phyloP scores from a whole-genome alignment of 257 asterid species.

The Solanum arcanum region DNA sequence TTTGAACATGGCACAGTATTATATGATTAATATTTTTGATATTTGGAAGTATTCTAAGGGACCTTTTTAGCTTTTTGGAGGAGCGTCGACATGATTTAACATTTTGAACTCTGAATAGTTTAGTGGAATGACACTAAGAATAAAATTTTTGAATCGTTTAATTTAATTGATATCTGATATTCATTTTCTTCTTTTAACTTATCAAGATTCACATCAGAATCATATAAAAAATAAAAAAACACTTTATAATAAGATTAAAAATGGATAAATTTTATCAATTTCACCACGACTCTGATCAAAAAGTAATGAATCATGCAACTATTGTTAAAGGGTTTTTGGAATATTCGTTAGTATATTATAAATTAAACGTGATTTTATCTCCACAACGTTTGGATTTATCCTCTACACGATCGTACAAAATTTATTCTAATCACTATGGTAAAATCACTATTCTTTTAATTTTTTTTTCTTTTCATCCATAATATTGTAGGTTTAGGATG shows the following conservation, averaged over 20 bases:
- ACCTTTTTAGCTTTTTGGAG: slow-evolving; percentile 23
- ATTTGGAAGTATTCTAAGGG: slow-evolving; percentile 3
- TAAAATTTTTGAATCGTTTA: not conserved
- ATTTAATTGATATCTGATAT: not conserved
- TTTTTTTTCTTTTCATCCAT: not conserved
- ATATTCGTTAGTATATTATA: not conserved
- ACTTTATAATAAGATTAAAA: too few relatives aligned
- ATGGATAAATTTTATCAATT: not conserved
- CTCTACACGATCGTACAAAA: not conserved
- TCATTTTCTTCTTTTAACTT: not conserved
- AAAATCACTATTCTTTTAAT: not conserved
- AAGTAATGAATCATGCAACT: not conserved
- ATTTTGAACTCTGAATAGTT: slow-evolving; percentile 11
- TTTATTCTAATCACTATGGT: not conserved
- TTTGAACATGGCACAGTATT: not conserved
- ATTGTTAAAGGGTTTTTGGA: not conserved
- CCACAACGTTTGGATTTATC: not conserved
- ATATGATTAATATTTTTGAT: not conserved
- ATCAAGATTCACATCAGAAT: not conserved
- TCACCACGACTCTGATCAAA: rapidly evolving
- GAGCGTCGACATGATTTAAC: slow-evolving; percentile 46
- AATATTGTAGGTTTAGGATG: not conserved
- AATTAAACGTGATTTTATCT: not conserved
- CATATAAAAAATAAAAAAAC: too few relatives aligned
- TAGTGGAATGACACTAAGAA: slow-evolving; percentile 4